Percentiles rank a stretch among this genome's conserved stretches.
phyloP scores from a whole-genome alignment of 1,284 basidiomycete species.

The Acaromyces ingoldii region DNA sequence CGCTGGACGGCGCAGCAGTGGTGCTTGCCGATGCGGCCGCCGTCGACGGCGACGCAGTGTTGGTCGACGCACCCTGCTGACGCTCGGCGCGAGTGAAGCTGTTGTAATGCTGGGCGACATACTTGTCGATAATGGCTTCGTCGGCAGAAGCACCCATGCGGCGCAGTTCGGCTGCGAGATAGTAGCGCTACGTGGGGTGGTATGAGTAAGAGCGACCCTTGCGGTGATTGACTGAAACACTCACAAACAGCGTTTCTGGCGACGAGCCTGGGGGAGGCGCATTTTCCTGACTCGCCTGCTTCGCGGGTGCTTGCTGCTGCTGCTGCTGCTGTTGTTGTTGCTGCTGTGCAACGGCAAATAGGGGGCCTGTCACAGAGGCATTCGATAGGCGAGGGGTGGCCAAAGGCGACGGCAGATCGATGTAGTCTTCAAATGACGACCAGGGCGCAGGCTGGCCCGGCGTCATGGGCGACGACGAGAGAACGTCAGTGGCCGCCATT shows the following conservation, averaged over 20 bases:
- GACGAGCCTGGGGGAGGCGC: slow-evolving; percentile 33
- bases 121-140: slow-evolving; percentile 36
- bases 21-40: background rate
- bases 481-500: slow-evolving; percentile 3
- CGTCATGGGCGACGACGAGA: slow-evolving; percentile 2
- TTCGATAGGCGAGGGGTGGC: slow-evolving; percentile 2
- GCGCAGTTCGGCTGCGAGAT: slow-evolving; percentile 40
- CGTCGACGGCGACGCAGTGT: background rate
- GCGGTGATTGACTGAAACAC: no score
- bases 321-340: no score
- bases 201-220: no score
- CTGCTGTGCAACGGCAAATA: no score
- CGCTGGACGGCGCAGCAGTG: background rate
- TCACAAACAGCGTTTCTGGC: slow-evolving; percentile 28
- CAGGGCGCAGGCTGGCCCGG: slow-evolving; percentile 1
- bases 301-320: no score
- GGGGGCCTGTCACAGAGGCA: no score
- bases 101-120: slow-evolving; percentile 44
- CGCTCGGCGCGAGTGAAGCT: slow-evolving; percentile 34
- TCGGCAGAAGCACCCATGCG: slow-evolving; percentile 39
- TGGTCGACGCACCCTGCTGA: slow-evolving; percentile 10
- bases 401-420: slow-evolving; percentile 4
- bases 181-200: slow-evolving; percentile 29
- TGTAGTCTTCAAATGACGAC: slow-evolving; percentile 3
- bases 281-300: background rate